Base-by-base conservation (phyloP, 139 green algal genomes). In the Micractinium sp. region DNA sequence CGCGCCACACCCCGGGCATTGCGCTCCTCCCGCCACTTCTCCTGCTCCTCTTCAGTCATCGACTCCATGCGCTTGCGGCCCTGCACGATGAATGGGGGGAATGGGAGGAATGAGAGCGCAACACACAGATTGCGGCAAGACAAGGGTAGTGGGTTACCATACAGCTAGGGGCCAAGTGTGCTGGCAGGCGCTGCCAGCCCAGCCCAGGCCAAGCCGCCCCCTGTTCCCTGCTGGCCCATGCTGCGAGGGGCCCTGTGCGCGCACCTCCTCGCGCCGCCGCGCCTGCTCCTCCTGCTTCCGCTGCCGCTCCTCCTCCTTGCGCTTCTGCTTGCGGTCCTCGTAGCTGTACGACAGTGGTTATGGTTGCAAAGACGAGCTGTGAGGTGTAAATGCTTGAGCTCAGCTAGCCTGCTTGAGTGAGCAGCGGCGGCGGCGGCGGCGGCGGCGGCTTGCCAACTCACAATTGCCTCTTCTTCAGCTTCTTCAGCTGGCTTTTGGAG, bases 401-500 rank as follows among this genome's bases (percentile, higher is more conserved):
- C 9, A 9, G 47, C 5, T 56, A 16, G 47, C 7, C 47, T 56
- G 47, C 9, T 56, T 5, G 47, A 77, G 14, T 20, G n/a, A 36
- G 39, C 25, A 2, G 14, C 41, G 35, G 47, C 3, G 53, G 53
- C 53, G 80, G 80, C 27, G 61, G 67, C 38, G 36, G 82, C 82
- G 14, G 36, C 19, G 38, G 63, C 67, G 31, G 82, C 81, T 16
- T 36, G 0, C 9, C 22, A 3, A 78, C 88, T 85, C 71, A 91
- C 88, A 31, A 33, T 27, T 91, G 63, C 53, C n/a, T 47, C 53
- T 79, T 89, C 67, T 61, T 74, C 71, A 89, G 39, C 56, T 89
- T 89, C 81, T 91, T 91, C 60, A 80, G 63, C 41, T 91, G 88
- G 39, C 19, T 85, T 29, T 91, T 91, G 66, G 38, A 69, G 38